phyloP scores from a whole-genome alignment of 345 rosid species.

The Citrus medica region DNA sequence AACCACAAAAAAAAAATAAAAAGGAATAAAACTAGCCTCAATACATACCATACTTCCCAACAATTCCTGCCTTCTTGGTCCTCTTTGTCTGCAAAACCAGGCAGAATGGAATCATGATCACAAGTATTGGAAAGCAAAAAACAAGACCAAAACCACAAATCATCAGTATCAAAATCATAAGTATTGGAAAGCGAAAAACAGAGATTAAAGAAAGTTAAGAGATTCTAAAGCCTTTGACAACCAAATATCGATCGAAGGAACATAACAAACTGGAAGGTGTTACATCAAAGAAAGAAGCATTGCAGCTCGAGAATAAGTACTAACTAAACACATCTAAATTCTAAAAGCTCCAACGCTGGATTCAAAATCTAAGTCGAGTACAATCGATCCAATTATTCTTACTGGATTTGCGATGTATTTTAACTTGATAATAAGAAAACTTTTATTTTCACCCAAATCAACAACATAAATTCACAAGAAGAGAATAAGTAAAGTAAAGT shows the following conservation, averaged over 20 bases:
- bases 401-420: no score
- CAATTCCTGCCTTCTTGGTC: conserved; percentile 81
- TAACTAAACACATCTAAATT: background rate
- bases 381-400: no score
- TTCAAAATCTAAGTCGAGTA: background rate
- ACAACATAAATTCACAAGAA: background rate
- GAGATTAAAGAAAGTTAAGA: background rate
- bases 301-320: background rate
- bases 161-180: background rate
- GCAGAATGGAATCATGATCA: background rate
- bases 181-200: background rate
- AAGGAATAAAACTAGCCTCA: background rate
- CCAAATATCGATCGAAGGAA: background rate
- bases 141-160: background rate
- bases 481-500: background rate
- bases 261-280: background rate
- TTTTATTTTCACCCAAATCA: background rate
- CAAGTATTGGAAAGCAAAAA: background rate
- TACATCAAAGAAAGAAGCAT: background rate
- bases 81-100: conserved; percentile 49
- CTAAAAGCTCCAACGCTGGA: background rate
- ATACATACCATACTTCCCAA: conserved; percentile 62
- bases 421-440: no score
- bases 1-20: background rate
- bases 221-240: background rate